Base-by-base conservation (phyloP, 257 asterid species). In the Solanum tarapatanum region DNA sequence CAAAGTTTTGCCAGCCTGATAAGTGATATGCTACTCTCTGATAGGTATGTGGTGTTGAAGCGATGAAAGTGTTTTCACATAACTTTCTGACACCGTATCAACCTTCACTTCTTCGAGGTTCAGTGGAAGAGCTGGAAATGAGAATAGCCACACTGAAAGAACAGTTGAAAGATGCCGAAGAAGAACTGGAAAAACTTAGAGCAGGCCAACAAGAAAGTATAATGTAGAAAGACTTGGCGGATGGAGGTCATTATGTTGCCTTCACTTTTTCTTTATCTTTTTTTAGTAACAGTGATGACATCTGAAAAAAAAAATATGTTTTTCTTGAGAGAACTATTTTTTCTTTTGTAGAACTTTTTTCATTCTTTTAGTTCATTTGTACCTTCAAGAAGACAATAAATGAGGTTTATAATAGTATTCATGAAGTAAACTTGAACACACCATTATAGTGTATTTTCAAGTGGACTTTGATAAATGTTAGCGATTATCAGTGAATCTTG, bases 31-130 rank as follows among this genome's bases (percentile, higher is more conserved):
- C 62, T 48, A 28, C 19, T 62, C 87, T 35, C 58, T 73, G 60
- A 69, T 88, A 97, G 98, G 98, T 95, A 87, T 93, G 98, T 84
- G 99, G 99, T 82, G 90, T 94, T 51, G 95, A 95, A 58, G 98
- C 98, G 11, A 85, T 97, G 94, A 92, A 89, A 86, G 89, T 91
- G 26, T 97, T 95, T 90, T 97, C 99, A 2, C 77, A 19, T 86
- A 89, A 92, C 83, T 97, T 95, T 89, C 26, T 90, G 69, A 82
- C 96, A 0, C 98, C 97, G 2, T 94, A 97, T 86, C 90, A 91
- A 91, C 90, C 98, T n/a, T 91, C 97, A 21, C 88, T 94, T 36
- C 74, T 33, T 79, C 92, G 92, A 83, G 98, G 98, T 33, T 87
- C 96, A 1, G 90, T 90, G 43, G 95, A 95, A 86, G 99, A 94